These are phyloP conservation scores for Rostrohypoxylon terebratum DNA, from an alignment of 495 filamentous ascomycete species.

Conservation along the genomic window DNA sequence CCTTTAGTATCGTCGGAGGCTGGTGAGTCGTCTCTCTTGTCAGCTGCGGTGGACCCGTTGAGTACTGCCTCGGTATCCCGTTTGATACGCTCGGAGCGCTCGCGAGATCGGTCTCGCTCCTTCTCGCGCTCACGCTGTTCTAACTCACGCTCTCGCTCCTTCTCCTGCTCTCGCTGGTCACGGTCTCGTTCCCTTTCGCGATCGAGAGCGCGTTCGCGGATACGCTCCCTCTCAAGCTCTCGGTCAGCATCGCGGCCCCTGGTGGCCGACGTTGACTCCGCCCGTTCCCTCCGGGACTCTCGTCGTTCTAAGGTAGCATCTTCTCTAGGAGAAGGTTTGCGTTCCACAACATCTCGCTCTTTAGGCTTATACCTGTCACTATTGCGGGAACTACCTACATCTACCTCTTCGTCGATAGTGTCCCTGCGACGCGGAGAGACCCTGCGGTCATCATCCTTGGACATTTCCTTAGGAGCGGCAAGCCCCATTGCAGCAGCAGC, in stretches of 20 bases:
- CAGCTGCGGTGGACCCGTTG: conserved; percentile 41
- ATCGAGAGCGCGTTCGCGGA: conserved; percentile 53
- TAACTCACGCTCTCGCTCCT: conserved; percentile 21
- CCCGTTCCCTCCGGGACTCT: conserved; percentile 47
- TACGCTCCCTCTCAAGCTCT: conserved; percentile 50
- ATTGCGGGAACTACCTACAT: conserved; percentile 24
- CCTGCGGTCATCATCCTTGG: conserved; percentile 51
- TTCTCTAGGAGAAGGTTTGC: conserved; percentile 39
- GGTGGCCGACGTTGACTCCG: conserved; percentile 36
- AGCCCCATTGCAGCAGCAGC: conserved; percentile 57
- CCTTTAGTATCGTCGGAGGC: conserved; percentile 34
- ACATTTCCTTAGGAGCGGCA: conserved; percentile 30
- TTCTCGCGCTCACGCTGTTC: conserved; percentile 21
- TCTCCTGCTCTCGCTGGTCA: conserved; percentile 33
- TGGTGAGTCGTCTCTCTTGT: conserved; percentile 39
- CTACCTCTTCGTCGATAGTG: conserved; percentile 37
- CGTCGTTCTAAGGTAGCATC: conserved; percentile 41
- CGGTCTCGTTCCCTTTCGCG: conserved; percentile 42
- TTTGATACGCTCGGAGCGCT: conserved; percentile 38
- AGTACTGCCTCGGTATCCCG: conserved; percentile 47
- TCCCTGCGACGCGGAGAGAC: conserved; percentile 46
- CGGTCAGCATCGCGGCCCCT: conserved; percentile 55
- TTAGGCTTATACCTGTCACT: conserved; percentile 37
- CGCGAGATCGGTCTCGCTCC: conserved; percentile 38
- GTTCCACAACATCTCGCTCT: conserved; percentile 38